phyloP scores from a whole-genome alignment of 2,329 filamentous ascomycete genomes.

The Tolypocladium guangdongense region DNA sequence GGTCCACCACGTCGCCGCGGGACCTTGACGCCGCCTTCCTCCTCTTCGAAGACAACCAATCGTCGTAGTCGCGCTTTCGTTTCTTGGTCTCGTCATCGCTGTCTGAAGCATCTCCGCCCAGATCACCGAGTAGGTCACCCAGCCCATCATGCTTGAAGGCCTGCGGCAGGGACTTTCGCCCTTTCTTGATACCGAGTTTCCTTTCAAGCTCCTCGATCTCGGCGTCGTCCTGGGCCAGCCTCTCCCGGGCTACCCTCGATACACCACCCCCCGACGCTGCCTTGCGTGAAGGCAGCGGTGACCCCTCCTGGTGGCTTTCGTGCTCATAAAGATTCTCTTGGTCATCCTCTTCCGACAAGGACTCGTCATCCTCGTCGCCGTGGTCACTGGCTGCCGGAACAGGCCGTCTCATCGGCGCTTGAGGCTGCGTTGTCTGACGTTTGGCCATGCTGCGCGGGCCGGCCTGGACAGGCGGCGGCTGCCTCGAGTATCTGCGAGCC shows the following conservation, averaged over 20 bases:
- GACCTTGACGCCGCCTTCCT: constrained; percentile 12
- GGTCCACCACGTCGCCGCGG: not conserved
- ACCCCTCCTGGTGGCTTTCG: constrained; percentile 9
- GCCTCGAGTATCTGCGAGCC: constrained; percentile 18
- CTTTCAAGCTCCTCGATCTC: constrained; percentile 83
- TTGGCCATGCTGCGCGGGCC: not conserved
- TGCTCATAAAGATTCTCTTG: constrained; percentile 8
- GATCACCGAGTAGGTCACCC: constrained; percentile 62
- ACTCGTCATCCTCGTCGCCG: constrained; percentile 4
- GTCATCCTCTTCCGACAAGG: not conserved
- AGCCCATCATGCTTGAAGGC: constrained; percentile 74
- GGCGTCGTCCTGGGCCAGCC: constrained; percentile 69
- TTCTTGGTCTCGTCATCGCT: constrained; percentile 51
- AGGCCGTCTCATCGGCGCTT: not conserved
- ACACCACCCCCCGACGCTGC: constrained; percentile 15
- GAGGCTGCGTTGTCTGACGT: not conserved
- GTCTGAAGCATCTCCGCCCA: constrained; percentile 36
- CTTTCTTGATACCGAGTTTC: constrained; percentile 70
- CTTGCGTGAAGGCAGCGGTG: constrained; percentile 15
- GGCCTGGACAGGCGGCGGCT: not conserved
- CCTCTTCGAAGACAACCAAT: constrained; percentile 50
- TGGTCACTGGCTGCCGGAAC: not conserved
- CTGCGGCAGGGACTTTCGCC: constrained; percentile 62
- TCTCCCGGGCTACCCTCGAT: constrained; percentile 27
- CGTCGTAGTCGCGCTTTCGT: constrained; percentile 43